Percentiles rank a stretch among this genome's conserved stretches.
Evolutionary conservation across 805 yeast genomes (phyloP).

Genomic region (Saccharomycopsis capsularis): DNA sequence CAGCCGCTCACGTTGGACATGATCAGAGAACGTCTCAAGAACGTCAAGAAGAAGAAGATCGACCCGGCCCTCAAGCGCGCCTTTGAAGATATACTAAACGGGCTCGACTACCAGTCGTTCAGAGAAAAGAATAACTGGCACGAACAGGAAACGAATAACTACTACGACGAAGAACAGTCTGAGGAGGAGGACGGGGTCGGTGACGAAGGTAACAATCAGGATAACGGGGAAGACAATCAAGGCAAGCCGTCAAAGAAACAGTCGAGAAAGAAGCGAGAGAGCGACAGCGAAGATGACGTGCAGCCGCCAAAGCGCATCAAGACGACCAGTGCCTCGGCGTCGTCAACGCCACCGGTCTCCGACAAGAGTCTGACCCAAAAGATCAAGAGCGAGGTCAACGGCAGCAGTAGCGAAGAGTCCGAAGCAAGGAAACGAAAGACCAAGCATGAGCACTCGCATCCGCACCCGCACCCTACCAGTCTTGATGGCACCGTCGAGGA

Average conservation of each 20-base stretch:
- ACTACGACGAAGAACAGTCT: slow-evolving; percentile 4
- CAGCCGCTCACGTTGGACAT: slow-evolving; percentile 3
- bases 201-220: not conserved
- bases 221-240: not conserved
- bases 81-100: slow-evolving; percentile 5
- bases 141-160: slow-evolving; percentile 1
- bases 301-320: too few species aligned
- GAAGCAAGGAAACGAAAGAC: slow-evolving; percentile 1
- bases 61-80: slow-evolving; percentile 9
- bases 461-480: not conserved
- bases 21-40: slow-evolving; percentile 6
- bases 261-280: not conserved
- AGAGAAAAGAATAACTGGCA: slow-evolving; percentile 1
- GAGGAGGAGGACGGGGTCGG: slow-evolving; percentile 3
- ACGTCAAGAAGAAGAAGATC: slow-evolving; percentile 9
- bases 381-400: not conserved
- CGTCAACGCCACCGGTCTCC: not conserved
- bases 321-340: not conserved
- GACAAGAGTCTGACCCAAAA: too few species aligned
- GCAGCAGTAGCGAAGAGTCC: slow-evolving; percentile 1
- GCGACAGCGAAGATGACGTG: too few species aligned
- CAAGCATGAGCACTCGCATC: not conserved
- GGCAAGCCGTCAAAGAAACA: not conserved
- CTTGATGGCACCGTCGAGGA: not conserved
- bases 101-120: slow-evolving; percentile 5